Evolutionary conservation across 2,329 filamentous ascomycete genomes (phyloP).

Genomic region (Zymoseptoria pseudotritici): DNA sequence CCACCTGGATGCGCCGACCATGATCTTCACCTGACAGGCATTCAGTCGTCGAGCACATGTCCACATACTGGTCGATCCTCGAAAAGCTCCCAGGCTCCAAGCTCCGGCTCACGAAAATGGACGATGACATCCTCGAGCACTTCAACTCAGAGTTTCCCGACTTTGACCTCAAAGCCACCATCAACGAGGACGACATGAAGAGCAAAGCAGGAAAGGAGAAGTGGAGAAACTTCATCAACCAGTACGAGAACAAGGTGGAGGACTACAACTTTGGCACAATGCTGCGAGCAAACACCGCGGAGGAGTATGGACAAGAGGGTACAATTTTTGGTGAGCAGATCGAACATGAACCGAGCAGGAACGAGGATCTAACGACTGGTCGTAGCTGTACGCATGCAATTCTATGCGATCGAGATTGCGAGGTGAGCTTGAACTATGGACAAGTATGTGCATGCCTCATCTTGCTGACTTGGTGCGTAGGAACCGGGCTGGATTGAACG

Average conservation of each 20-base stretch:
- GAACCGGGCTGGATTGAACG: conserved; percentile 83
- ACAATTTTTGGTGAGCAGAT: conserved; percentile 74
- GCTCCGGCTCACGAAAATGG: conserved; percentile 83
- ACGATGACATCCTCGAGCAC: conserved; percentile 90
- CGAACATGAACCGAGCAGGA: neutral
- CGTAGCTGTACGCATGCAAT: conserved; percentile 65
- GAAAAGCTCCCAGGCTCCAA: conserved; percentile 83
- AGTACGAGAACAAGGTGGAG: conserved; percentile 88
- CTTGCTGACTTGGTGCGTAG: conserved; percentile 32
- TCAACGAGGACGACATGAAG: conserved; percentile 95
- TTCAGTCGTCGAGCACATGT: conserved; percentile 81
- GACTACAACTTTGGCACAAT: conserved; percentile 99
- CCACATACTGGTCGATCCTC: conserved; percentile 94
- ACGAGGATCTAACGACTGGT: neutral
- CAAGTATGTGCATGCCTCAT: neutral
- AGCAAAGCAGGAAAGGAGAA: conserved; percentile 88
- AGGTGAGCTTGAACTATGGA: conserved; percentile 42
- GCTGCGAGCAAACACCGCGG: conserved; percentile 67
- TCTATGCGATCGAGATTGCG: conserved; percentile 70
- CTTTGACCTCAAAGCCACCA: conserved; percentile 71
- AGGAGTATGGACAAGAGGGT: conserved; percentile 78
- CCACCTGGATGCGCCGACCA: neutral
- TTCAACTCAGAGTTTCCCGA: conserved; percentile 85
- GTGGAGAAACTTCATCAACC: conserved; percentile 91
- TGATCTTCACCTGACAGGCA: neutral